Evolutionary conservation across 495 filamentous ascomycete species (phyloP), one percentile per base, ranked within the genome.

Genomic region (Saxophila tyrrhenica): DNA sequence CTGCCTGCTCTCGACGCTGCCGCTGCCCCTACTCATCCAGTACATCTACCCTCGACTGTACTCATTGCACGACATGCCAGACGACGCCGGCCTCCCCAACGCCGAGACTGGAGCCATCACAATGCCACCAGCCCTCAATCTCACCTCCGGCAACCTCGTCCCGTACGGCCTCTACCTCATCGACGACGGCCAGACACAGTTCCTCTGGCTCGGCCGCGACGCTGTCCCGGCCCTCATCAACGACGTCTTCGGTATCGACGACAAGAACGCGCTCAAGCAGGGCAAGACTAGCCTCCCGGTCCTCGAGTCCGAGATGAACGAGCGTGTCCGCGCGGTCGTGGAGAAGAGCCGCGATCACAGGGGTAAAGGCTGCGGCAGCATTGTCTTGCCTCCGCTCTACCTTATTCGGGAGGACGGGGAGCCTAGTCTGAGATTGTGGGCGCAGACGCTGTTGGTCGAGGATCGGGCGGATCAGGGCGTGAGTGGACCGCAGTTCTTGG

Each of bases 61-160:
- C 73, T 94, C 88, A 3, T 78, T 96, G 39, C 91, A 97, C 62
- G 91, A 97, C 69, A 96, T 98, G 92, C 89, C 92, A n/a, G 89
- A 95, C 69, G 81, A 80, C 56, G 88, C 89, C 3, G 92, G 92
- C 48, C 68, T 90, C 25, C 86, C 89, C 1, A 86, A 97, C 64
- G 77, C 83, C 24, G 75, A 84, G 57, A 95, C 85, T 0, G 87
- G 88, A 55, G 87, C 92, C 62, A 96, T 91, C 54, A 72, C 85
- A 21, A 80, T 98, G 11, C 92, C 92, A 11, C 89, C 85, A 7
- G 75, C 86, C 1, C 69, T 86, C 64, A 97, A 96, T 67, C 76
- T 97, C 57, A 89, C 89, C 16, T 92, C 89, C 0, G 86, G 87
- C 62, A 79, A 84, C 25, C 74, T 98, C 43, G 86, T 89, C n/a